Percentiles rank a stretch among this genome's conserved stretches.
Evolutionary conservation across 1,139 yeast species (phyloP).

Genomic region (Zygotorulaspora mrakii): DNA sequence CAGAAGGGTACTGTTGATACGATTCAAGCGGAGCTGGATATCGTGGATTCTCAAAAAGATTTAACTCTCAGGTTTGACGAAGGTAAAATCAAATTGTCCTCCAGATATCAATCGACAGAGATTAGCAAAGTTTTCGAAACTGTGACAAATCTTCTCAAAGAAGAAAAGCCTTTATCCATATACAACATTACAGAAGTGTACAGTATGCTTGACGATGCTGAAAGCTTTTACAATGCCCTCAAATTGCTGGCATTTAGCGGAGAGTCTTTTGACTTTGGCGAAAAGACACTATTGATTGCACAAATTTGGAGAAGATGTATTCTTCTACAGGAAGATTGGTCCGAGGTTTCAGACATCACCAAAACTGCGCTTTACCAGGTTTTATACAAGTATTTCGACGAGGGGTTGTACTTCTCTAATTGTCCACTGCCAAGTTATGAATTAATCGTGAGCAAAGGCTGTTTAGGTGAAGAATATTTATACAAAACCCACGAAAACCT

Average conservation of each 20-base stretch:
- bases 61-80: conserved; percentile 39
- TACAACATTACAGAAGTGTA: conserved; percentile 54
- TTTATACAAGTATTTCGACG: conserved; percentile 37
- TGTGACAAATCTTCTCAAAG: conserved; percentile 14
- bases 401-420: conserved; percentile 32
- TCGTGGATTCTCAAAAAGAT: conserved; percentile 47
- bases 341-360: conserved; percentile 41
- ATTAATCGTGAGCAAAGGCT: conserved; percentile 18
- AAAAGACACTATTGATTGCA: conserved; percentile 34
- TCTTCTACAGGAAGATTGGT: conserved; percentile 55
- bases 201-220: conserved; percentile 46
- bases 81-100: conserved; percentile 21
- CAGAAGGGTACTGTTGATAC: conserved; percentile 38
- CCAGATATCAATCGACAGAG: conserved; percentile 17
- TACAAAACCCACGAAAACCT: conserved; percentile 26
- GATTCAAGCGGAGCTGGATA: conserved; percentile 48
- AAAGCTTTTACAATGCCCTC: conserved; percentile 43
- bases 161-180: conserved; percentile 42
- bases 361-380: conserved; percentile 50
- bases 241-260: conserved; percentile 40
- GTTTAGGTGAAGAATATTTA: conserved; percentile 22
- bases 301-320: conserved; percentile 64
- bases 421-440: conserved; percentile 34
- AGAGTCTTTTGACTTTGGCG: conserved; percentile 33
- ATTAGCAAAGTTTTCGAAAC: conserved; percentile 20